Evolutionary conservation across 345 rosid species (phyloP).

Genomic region (Hibiscus trionum): DNA sequence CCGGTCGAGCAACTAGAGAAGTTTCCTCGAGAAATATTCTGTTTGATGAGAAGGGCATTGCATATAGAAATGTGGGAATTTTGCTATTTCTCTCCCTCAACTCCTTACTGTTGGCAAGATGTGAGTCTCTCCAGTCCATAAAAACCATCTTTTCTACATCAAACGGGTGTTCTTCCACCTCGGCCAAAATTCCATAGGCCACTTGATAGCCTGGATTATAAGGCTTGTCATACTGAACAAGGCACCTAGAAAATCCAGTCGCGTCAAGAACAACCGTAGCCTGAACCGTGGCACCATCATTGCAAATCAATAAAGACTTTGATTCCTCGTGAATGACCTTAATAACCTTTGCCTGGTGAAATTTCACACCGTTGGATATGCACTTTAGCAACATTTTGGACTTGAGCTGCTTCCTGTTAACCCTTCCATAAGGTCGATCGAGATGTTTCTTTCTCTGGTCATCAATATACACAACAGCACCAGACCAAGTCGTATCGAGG

Average conservation of each 20-base stretch:
- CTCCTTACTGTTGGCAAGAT: conserved; percentile 37
- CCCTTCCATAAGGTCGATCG: conserved; percentile 86
- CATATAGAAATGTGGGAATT: conserved; percentile 86
- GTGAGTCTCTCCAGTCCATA: conserved; percentile 98
- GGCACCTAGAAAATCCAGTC: conserved; percentile 90
- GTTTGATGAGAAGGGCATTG: conserved; percentile 88
- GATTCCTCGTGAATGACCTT: conserved; percentile 81
- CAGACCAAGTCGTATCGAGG: conserved; percentile 92
- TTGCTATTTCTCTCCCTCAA: conserved; percentile 53
- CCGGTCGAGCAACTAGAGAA: conserved; percentile 88
- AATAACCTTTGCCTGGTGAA: conserved; percentile 86
- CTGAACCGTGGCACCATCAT: conserved; percentile 76
- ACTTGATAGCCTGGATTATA: conserved; percentile 96
- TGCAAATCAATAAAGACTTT: conserved; percentile 71
- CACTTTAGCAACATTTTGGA: conserved; percentile 91
- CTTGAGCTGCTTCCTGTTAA: conserved; percentile 83
- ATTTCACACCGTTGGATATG: conserved; percentile 71
- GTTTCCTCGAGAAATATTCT: conserved; percentile 91
- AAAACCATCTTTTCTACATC: conserved; percentile 92
- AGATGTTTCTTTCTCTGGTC: conserved; percentile 56
- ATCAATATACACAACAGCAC: conserved; percentile 72
- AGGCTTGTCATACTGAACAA: conserved; percentile 91
- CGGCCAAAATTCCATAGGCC: conserved; percentile 89
- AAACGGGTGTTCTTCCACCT: conserved; percentile 82
- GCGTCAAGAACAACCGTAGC: conserved; percentile 91